Evolutionary conservation across 1,139 yeast genomes (phyloP).

Genomic region (Nakaseomyces sp.): DNA sequence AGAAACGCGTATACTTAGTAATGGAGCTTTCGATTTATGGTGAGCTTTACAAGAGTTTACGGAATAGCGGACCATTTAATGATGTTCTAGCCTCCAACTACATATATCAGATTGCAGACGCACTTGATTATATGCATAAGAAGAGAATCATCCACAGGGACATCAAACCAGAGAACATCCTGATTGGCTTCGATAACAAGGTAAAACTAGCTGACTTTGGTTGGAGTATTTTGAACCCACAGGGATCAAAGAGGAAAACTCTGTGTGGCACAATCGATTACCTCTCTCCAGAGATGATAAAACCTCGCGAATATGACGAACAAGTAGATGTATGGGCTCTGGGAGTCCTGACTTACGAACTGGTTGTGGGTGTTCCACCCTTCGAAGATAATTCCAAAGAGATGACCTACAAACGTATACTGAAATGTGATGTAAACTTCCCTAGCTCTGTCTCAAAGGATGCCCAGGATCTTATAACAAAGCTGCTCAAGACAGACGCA

Average conservation of each 20-base stretch:
- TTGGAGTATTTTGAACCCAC: conserved; percentile 75
- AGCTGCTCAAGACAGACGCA: conserved; percentile 56
- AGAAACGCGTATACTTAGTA: conserved; percentile 67
- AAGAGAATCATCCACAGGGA: conserved; percentile 84
- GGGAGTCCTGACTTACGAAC: conserved; percentile 79
- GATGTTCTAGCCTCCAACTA: conserved; percentile 70
- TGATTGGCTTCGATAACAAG: conserved; percentile 62
- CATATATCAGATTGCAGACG: conserved; percentile 74
- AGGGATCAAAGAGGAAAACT: conserved; percentile 52
- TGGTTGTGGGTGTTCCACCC: conserved; percentile 83
- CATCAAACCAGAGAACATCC: conserved; percentile 83
- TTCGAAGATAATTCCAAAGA: conserved; percentile 72
- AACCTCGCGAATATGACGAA: conserved; percentile 67
- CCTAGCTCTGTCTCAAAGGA: conserved; percentile 64
- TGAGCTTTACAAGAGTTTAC: conserved; percentile 69
- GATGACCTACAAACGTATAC: conserved; percentile 72
- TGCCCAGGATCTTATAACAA: conserved; percentile 65
- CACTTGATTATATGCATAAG: conserved; percentile 65
- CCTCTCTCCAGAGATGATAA: conserved; percentile 93
- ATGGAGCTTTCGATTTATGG: conserved; percentile 84
- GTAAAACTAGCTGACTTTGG: conserved; percentile 90
- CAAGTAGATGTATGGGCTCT: conserved; percentile 89
- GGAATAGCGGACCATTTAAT: conserved; percentile 55
- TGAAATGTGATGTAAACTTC: conserved; percentile 62
- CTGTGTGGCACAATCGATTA: conserved; percentile 95